phyloP scores from a whole-genome alignment of 345 rosid species.

The Citrus maxima region DNA sequence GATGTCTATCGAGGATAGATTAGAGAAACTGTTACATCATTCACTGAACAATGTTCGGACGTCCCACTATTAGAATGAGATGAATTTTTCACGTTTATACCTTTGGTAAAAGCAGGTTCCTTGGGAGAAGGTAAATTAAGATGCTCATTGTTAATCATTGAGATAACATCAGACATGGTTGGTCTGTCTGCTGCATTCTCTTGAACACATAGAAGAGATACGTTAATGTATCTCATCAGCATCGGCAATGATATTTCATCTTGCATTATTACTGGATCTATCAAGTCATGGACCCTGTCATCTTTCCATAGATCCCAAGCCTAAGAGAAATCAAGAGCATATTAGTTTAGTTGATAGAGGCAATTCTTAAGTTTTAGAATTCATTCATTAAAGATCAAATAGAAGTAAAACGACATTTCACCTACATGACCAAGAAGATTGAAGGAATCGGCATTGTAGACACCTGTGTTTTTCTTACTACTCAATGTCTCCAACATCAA shows the following conservation, averaged over 20 bases:
- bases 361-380: neutral
- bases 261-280: neutral
- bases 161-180: neutral
- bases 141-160: neutral
- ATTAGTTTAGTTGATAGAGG: neutral
- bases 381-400: neutral
- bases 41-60: neutral
- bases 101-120: neutral
- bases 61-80: neutral
- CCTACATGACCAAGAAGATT: slow-evolving; percentile 29
- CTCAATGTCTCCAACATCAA: slow-evolving; percentile 39
- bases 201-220: neutral
- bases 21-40: neutral
- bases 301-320: neutral
- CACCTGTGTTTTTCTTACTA: slow-evolving; percentile 46
- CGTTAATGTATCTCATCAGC: neutral
- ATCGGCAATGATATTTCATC: neutral
- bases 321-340: neutral
- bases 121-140: neutral
- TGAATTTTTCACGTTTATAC: neutral
- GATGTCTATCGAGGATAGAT: neutral
- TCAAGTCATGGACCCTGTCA: neutral
- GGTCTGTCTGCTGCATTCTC: neutral
- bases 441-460: slow-evolving; percentile 25
- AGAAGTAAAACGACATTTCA: neutral